phyloP scores from a whole-genome alignment of 352 stramenopile species.

The Phytophthora cajani region DNA sequence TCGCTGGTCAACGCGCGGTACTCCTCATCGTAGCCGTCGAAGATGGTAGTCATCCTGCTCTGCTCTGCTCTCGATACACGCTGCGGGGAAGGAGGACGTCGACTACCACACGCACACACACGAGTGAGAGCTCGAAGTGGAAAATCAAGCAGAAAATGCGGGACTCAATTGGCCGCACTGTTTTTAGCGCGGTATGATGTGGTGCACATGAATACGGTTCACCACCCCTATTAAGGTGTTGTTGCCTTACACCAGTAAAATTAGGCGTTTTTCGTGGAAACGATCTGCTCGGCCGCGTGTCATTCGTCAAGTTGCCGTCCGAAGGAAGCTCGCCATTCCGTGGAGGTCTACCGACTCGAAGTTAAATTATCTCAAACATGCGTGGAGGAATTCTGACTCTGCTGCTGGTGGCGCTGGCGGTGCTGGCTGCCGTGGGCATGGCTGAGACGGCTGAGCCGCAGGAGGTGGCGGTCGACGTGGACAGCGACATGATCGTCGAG shows the following conservation, averaged over 20 bases:
- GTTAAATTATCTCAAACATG: slow-evolving; percentile 37
- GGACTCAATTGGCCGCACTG: slow-evolving; percentile 18
- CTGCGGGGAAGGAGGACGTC: neutral
- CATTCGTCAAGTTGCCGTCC: slow-evolving; percentile 35
- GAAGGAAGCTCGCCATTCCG: neutral
- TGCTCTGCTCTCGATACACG: neutral
- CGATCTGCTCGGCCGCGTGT: slow-evolving; percentile 16
- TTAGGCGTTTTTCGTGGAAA: slow-evolving; percentile 11
- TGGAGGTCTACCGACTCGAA: neutral
- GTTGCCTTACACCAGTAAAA: slow-evolving; percentile 1
- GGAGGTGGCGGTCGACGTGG: slow-evolving; percentile 44
- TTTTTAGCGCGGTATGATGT: slow-evolving; percentile 25
- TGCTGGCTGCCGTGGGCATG: slow-evolving; percentile 39
- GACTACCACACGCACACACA: neutral
- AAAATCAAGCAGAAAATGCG: slow-evolving; percentile 36
- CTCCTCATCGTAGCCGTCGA: slow-evolving; percentile 90
- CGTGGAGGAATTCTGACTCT: slow-evolving; percentile 50
- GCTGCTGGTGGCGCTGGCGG: slow-evolving; percentile 54
- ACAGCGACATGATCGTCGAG: slow-evolving; percentile 48
- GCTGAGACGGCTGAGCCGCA: slow-evolving; percentile 32
- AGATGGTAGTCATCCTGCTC: slow-evolving; percentile 86
- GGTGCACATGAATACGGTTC: slow-evolving; percentile 1
- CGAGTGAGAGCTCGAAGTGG: neutral
- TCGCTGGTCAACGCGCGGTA: slow-evolving; percentile 85
- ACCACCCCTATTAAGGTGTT: slow-evolving; percentile 4